phyloP scores from a whole-genome alignment of 495 filamentous ascomycete species.

The Coniosporium apollinis region DNA sequence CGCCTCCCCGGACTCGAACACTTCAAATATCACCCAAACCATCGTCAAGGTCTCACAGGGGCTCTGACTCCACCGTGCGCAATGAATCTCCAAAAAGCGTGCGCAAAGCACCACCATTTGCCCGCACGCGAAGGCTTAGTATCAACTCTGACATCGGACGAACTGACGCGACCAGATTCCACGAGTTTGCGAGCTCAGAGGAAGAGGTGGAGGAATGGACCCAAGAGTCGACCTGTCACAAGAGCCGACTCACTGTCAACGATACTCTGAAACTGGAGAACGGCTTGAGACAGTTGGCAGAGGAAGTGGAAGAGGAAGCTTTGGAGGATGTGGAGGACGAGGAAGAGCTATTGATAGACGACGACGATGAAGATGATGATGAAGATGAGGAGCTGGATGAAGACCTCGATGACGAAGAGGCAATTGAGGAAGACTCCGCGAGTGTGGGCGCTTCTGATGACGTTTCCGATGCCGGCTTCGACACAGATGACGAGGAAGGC shows the following conservation, averaged over 20 bases:
- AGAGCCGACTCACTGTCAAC: constrained; percentile 60
- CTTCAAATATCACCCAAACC: constrained; percentile 7
- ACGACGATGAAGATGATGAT: constrained; percentile 25
- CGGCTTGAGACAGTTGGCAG: constrained; percentile 67
- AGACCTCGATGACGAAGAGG: constrained; percentile 22
- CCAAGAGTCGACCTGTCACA: constrained; percentile 41
- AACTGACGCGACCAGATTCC: constrained; percentile 62
- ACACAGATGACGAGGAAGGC: constrained; percentile 90
- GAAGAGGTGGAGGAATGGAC: constrained; percentile 80
- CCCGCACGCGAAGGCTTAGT: constrained; percentile 14
- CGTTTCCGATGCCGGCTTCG: constrained; percentile 51
- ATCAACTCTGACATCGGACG: constrained; percentile 40
- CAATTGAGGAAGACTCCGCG: constrained; percentile 37
- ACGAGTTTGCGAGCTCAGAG: constrained; percentile 78
- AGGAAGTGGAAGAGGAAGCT: constrained; percentile 83
- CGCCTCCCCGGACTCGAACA: constrained; percentile 18
- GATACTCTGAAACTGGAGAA: constrained; percentile 86
- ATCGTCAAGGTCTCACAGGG: constrained; percentile 28
- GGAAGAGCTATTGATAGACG: constrained; percentile 15
- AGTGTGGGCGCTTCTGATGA: no score
- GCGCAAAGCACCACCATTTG: constrained; percentile 11
- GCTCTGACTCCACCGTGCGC: constrained; percentile 31
- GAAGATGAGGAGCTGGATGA: constrained; percentile 22
- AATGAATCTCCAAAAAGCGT: constrained; percentile 20
- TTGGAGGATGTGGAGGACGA: constrained; percentile 48